A percentile compares a stretch with the other conserved stretches of the same genome.
Conservation (phyloP, 148 eudicot genomes). For the Chenopodium album region DNA sequence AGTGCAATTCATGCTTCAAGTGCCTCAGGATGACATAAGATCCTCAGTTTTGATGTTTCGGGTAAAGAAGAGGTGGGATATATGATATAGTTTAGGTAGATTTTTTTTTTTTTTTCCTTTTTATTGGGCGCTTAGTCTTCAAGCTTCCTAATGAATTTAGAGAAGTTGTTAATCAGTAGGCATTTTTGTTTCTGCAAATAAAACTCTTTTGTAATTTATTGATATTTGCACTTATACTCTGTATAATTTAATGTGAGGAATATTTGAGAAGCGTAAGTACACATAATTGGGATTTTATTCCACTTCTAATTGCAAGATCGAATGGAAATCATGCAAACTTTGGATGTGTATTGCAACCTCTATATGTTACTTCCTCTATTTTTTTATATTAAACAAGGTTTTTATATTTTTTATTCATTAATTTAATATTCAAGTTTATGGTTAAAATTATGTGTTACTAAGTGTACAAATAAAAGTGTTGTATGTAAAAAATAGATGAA, state of each 20-base stretch:
- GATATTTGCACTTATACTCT: not conserved
- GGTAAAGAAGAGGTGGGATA: slow-evolving; percentile 94
- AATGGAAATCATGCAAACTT: too few species aligned
- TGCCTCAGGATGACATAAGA: slow-evolving; percentile 83
- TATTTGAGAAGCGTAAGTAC: not conserved
- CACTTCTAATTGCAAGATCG: too few species aligned
- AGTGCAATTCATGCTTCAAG: slow-evolving; percentile 95
- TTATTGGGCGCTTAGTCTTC: not conserved
- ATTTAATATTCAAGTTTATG: too few species aligned
- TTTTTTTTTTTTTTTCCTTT: not conserved
- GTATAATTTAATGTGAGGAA: slow-evolving; percentile 1
- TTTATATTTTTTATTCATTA: too few species aligned
- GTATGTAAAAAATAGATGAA: too few species aligned
- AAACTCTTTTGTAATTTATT: slow-evolving; percentile 14
- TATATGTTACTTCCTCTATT: too few species aligned
- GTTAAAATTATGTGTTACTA: too few species aligned
- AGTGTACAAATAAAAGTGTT: too few species aligned
- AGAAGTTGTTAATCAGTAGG: slow-evolving; percentile 6
- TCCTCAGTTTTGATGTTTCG: slow-evolving; percentile 81
- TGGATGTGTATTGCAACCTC: too few species aligned
- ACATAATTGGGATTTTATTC: not conserved
- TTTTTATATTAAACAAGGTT: too few species aligned
- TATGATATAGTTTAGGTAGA: slow-evolving; percentile 31
- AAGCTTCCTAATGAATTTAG: slow-evolving; percentile 4
- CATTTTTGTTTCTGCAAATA: slow-evolving; percentile 16